Evolutionary conservation across 148 eudicot species (phyloP), one percentile per base, ranked within the genome.

Genomic region (Chenopodium quinoa): DNA sequence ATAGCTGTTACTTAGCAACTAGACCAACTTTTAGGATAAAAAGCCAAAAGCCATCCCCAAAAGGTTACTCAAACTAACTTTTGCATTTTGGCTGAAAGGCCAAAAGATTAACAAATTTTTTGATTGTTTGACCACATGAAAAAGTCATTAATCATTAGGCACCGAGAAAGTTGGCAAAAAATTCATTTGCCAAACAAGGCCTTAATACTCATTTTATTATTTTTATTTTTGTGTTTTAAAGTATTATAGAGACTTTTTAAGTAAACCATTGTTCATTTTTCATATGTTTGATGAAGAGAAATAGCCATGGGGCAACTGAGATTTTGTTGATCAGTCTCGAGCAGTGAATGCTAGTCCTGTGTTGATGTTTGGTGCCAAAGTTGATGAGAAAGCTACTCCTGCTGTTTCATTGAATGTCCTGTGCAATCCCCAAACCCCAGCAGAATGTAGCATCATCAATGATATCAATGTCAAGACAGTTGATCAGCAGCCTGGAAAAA

Each of bases 291-390:
- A 67, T 37, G 79, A 91, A 91, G 93, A 86, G 78, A 64, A 91
- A 88, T 78, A 79, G 76, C 84, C 91, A 84, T 37, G 83, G 86
- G 54, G 86, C 88, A n/a, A 66, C 77, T 70, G 91, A 89, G 85
- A 84, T 80, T 85, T 87, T 52, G 75, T 79, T 22, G 94, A 92
- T 86, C 90, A 87, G 69, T 62, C 91, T 79, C 88, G 65, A 80
- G 84, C 84, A 60, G 78, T 75, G 78, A 91, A 78, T 62, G 83
- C 84, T 4, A 84, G 81, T 80, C 88, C 89, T 12, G 83, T 81
- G 71, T 74, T 88, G 73, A 82, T 85, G 76, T 91, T 91, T 71
- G 82, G 88, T 12, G 75, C 89, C 62, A 90, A 90, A 82, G 81
- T 86, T 78, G 92, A 89, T 12, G 93, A 89, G 75, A 85, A 83